Conservation (phyloP, 2,329 filamentous ascomycete genomes). For the Magnaporthiopsis incrustans region DNA sequence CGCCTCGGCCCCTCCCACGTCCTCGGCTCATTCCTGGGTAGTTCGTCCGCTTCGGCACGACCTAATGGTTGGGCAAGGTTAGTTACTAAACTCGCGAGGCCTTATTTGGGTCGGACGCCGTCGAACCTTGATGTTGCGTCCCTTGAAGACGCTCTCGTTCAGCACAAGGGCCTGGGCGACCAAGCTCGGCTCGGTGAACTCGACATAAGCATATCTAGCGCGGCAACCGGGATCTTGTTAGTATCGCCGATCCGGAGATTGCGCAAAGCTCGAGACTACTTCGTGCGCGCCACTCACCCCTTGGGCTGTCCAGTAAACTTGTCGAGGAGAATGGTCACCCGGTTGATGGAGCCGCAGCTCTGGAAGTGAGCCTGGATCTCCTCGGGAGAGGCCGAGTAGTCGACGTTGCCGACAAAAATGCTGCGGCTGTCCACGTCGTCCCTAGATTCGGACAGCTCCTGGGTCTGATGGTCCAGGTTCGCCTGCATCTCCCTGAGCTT, state of each 20-base stretch:
- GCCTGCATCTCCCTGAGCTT: conserved; percentile 84
- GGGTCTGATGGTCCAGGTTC: conserved; percentile 73
- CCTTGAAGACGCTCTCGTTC: conserved; percentile 94
- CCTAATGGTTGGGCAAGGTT: conserved; percentile 25
- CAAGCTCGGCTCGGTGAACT: conserved; percentile 89
- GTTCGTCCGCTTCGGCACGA: conserved; percentile 90
- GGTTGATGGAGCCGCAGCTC: conserved; percentile 93
- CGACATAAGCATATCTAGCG: conserved; percentile 90
- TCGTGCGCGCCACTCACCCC: conserved; percentile 55
- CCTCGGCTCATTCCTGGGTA: conserved; percentile 89
- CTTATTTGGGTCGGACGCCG: neutral
- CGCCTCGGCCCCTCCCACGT: conserved; percentile 48
- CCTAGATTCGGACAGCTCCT: conserved; percentile 82
- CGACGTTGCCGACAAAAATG: conserved; percentile 97
- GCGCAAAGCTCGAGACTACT: neutral
- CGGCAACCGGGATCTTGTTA: neutral
- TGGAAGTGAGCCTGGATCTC: conserved; percentile 98
- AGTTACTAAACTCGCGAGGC: neutral
- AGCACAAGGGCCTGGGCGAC: conserved; percentile 90
- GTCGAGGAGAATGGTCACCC: conserved; percentile 93
- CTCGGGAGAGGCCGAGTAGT: conserved; percentile 93
- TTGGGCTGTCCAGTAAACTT: conserved; percentile 99
- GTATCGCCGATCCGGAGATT: neutral
- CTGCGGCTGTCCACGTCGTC: conserved; percentile 92
- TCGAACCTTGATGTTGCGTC: conserved; percentile 72